Percentiles rank a stretch among this genome's conserved stretches.
phyloP scores from a whole-genome alignment of 2,329 filamentous ascomycete species.

The Colletotrichum sp. region DNA sequence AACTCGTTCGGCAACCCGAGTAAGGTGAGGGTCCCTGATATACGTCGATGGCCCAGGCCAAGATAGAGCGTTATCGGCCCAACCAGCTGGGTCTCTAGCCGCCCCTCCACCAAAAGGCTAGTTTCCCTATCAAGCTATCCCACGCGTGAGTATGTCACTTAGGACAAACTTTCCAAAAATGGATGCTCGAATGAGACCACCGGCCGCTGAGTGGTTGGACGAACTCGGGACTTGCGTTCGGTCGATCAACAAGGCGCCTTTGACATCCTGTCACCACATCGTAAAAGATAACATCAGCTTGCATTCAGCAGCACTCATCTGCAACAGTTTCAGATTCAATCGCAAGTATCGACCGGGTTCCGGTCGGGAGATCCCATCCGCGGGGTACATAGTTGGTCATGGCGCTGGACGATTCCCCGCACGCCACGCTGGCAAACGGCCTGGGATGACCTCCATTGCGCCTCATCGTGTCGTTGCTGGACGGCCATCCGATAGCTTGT shows the following conservation, averaged over 20 bases:
- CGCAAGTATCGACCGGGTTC: background rate
- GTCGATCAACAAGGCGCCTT: background rate
- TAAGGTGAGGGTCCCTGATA: background rate
- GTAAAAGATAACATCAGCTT: background rate
- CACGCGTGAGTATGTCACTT: background rate
- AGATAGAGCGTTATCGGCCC: constrained; percentile 10
- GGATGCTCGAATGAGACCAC: background rate
- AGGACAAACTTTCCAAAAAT: background rate
- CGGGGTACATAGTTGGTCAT: background rate
- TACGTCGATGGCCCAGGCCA: background rate
- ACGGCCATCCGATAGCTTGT: background rate
- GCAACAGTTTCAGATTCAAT: background rate
- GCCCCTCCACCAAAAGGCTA: background rate
- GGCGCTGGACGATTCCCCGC: constrained; percentile 3
- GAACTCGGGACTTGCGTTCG: background rate
- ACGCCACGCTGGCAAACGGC: background rate
- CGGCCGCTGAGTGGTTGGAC: background rate
- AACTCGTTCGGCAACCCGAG: background rate
- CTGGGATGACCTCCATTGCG: background rate
- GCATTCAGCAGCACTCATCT: background rate
- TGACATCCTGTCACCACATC: background rate
- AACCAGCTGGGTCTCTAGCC: background rate
- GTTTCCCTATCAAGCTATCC: background rate
- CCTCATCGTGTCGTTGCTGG: background rate
- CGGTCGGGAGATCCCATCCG: background rate